Evolutionary conservation across 2,329 filamentous ascomycete species (phyloP).

Genomic region (Camptophora hylomeconis): DNA sequence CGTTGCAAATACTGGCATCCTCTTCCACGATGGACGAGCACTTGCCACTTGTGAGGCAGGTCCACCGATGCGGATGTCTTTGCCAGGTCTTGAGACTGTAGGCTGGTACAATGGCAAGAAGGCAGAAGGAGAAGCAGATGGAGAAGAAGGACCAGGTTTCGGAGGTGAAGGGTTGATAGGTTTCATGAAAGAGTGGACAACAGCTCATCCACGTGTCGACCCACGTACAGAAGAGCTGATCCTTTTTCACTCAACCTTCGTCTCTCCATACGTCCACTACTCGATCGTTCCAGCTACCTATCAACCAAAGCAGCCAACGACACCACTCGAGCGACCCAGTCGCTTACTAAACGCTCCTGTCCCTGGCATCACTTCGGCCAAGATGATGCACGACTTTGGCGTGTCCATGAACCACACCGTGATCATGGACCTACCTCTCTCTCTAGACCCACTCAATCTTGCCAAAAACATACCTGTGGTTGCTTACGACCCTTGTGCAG

Average conservation of each 20-base stretch:
- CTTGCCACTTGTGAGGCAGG: conserved; percentile 60
- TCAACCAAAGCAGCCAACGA: conserved; percentile 20
- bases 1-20: conserved; percentile 53
- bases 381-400: conserved; percentile 68
- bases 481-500: conserved; percentile 43
- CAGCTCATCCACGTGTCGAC: conserved; percentile 54
- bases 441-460: conserved; percentile 50
- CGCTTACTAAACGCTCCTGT: conserved; percentile 41
- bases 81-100: conserved; percentile 53
- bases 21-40: conserved; percentile 56
- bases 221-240: conserved; percentile 51
- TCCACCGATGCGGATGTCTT: conserved; percentile 50
- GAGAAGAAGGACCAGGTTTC: conserved; percentile 26
- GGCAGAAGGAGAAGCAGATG: conserved; percentile 31
- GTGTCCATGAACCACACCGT: conserved; percentile 50
- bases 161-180: conserved; percentile 43
- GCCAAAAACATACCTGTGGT: conserved; percentile 43
- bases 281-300: conserved; percentile 39
- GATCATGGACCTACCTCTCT: conserved; percentile 57
- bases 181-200: conserved; percentile 60
- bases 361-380: conserved; percentile 48
- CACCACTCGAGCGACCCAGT: conserved; percentile 13
- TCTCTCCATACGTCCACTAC: conserved; percentile 54
- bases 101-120: conserved; percentile 54
- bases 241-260: conserved; percentile 53